phyloP scores from a whole-genome alignment of 2,329 filamentous ascomycete genomes.

The Ustulina deusta region DNA sequence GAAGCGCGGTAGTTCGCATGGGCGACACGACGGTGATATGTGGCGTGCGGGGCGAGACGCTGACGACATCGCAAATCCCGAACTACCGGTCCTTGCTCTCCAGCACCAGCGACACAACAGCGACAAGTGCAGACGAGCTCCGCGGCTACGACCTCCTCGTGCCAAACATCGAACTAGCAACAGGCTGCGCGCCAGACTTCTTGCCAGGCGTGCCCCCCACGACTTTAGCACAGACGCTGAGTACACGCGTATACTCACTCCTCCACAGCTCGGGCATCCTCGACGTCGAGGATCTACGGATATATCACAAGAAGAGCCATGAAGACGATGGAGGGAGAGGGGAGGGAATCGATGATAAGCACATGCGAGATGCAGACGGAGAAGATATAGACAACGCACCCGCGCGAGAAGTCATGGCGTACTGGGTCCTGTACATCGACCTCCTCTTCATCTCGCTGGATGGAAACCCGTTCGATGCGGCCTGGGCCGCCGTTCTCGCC shows the following conservation, averaged over 20 bases:
- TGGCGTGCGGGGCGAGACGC: slow-evolving; percentile 87
- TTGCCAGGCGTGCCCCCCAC: slow-evolving; percentile 86
- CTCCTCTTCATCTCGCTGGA: slow-evolving; percentile 94
- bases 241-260: slow-evolving; percentile 81
- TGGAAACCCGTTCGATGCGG: slow-evolving; percentile 90
- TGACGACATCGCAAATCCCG: slow-evolving; percentile 79
- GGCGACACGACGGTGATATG: slow-evolving; percentile 97
- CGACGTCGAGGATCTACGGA: slow-evolving; percentile 74
- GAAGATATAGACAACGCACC: slow-evolving; percentile 45
- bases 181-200: slow-evolving; percentile 87
- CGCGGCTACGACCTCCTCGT: slow-evolving; percentile 80
- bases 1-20: slow-evolving; percentile 86
- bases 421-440: slow-evolving; percentile 96
- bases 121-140: slow-evolving; percentile 59
- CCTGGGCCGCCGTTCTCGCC: slow-evolving; percentile 85
- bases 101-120: slow-evolving; percentile 50
- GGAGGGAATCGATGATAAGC: slow-evolving; percentile 41
- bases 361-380: slow-evolving; percentile 52
- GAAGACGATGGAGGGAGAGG: slow-evolving; percentile 38
- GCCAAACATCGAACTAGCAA: slow-evolving; percentile 92
- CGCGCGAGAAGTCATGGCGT: slow-evolving; percentile 74
- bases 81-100: slow-evolving; percentile 66
- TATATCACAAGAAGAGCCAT: slow-evolving; percentile 62
- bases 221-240: slow-evolving; percentile 84
- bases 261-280: slow-evolving; percentile 79